phyloP scores from a whole-genome alignment of 352 stramenopile genomes.

The Salisapilia sapeloensis region DNA sequence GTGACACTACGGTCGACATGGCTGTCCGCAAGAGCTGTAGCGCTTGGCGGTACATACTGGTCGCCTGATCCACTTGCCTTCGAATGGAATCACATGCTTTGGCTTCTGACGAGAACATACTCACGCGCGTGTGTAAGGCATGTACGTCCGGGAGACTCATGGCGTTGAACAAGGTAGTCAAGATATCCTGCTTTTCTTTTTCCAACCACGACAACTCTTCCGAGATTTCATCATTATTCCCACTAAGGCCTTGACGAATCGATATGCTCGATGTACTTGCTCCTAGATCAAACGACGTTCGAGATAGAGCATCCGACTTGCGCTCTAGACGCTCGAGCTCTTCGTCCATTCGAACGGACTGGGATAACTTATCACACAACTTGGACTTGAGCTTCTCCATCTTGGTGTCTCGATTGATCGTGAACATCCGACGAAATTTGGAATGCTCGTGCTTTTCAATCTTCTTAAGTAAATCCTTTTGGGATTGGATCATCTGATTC shows the following conservation, averaged over 20 bases:
- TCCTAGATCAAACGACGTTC: slow-evolving; percentile 25
- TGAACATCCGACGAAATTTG: slow-evolving; percentile 44
- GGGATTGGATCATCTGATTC: slow-evolving; percentile 56
- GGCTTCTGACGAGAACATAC: slow-evolving; percentile 59
- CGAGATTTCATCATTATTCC: slow-evolving; percentile 16
- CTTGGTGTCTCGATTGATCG: slow-evolving; percentile 45
- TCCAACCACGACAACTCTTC: slow-evolving; percentile 48
- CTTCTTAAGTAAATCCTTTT: slow-evolving; percentile 70
- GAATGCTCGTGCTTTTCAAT: slow-evolving; percentile 57
- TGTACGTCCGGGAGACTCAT: slow-evolving; percentile 44
- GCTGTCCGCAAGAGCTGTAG: slow-evolving; percentile 51
- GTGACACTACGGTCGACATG: slow-evolving; percentile 48
- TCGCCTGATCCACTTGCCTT: slow-evolving; percentile 57
- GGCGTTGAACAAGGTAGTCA: slow-evolving; percentile 38
- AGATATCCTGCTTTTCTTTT: slow-evolving; percentile 51
- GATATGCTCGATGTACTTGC: no score
- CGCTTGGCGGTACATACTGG: slow-evolving; percentile 57
- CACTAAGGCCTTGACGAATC: no score
- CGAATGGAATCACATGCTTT: slow-evolving; percentile 54
- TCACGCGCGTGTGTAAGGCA: slow-evolving; percentile 52
- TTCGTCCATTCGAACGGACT: slow-evolving; percentile 44
- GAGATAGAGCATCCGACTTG: slow-evolving; percentile 39
- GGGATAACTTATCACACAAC: slow-evolving; percentile 49
- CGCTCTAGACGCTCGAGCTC: slow-evolving; percentile 46
- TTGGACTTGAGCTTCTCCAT: slow-evolving; percentile 59